Evolutionary conservation across 2,329 filamentous ascomycete species (phyloP).

Genomic region (Talaromyces sp.): DNA sequence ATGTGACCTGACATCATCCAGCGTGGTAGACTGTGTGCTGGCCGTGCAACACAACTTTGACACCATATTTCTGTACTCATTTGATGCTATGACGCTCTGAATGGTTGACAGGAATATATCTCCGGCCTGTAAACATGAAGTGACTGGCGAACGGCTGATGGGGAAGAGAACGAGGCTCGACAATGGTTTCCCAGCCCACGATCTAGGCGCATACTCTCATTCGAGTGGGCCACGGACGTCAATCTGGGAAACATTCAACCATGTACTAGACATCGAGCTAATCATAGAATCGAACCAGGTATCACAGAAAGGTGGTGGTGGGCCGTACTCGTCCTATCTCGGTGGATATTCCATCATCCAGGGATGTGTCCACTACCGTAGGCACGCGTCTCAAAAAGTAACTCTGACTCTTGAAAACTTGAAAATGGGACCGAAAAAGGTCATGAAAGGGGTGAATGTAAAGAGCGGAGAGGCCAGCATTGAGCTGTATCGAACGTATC

Average conservation of each 20-base stretch:
- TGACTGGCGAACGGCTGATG: not conserved
- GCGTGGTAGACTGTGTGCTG: not conserved
- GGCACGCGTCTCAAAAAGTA: not conserved
- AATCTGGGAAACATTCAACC: not conserved
- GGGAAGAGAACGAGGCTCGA: too few relatives aligned
- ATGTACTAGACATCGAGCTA: not conserved
- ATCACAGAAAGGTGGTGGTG: not conserved
- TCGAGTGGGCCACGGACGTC: not conserved
- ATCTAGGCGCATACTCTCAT: not conserved
- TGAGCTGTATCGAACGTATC: conserved; percentile 2
- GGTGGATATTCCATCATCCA: not conserved
- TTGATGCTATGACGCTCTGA: not conserved
- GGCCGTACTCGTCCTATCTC: not conserved
- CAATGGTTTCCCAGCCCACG: not conserved
- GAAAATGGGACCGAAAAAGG: not conserved
- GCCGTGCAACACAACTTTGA: not conserved
- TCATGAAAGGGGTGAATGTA: not conserved
- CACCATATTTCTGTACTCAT: not conserved
- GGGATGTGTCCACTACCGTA: not conserved
- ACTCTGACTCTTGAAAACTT: not conserved
- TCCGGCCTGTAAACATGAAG: not conserved
- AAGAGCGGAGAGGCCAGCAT: not conserved
- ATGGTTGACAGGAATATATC: not conserved
- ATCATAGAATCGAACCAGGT: not conserved
- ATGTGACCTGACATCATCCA: conserved; percentile 11